A percentile compares a stretch with the other conserved stretches of the same genome.
phyloP scores from a whole-genome alignment of 169 alveolate species.

The Cryptosporidium ryanae region DNA sequence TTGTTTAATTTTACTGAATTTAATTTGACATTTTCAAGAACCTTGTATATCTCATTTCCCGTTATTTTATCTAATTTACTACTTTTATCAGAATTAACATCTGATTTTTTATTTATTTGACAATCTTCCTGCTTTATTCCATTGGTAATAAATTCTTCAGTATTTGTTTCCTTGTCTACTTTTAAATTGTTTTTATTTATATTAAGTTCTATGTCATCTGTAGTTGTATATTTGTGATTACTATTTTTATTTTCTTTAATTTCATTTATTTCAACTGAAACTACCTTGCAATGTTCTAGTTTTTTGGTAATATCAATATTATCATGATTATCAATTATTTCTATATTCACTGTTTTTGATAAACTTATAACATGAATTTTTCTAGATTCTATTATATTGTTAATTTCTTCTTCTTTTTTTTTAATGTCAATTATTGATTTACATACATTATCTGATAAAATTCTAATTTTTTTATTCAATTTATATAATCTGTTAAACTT shows the following conservation, averaged over 20 bases:
- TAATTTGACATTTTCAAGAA: conserved; percentile 9
- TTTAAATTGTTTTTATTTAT: too few species aligned
- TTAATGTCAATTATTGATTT: not conserved
- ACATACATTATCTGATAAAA: not conserved
- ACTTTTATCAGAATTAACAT: not conserved
- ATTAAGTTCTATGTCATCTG: too few species aligned
- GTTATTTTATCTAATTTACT: conserved; percentile 11
- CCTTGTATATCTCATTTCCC: conserved; percentile 23
- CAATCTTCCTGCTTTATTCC: not conserved
- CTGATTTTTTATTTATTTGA: not conserved
- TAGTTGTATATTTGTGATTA: too few species aligned
- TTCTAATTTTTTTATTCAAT: not conserved
- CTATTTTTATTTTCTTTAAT: too few species aligned
- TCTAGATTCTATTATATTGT: too few species aligned
- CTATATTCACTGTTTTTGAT: too few species aligned
- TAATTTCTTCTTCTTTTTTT: not conserved
- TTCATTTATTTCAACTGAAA: too few species aligned
- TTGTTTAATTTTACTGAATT: not conserved
- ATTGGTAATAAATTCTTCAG: not conserved
- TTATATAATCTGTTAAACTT: not conserved
- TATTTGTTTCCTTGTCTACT: too few species aligned
- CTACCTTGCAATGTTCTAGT: too few species aligned
- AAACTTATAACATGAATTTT: too few species aligned
- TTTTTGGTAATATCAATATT: too few species aligned
- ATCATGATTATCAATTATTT: too few species aligned